phyloP scores from a whole-genome alignment of 1,139 yeast genomes.

The Debaryomycetaceae sp. region DNA sequence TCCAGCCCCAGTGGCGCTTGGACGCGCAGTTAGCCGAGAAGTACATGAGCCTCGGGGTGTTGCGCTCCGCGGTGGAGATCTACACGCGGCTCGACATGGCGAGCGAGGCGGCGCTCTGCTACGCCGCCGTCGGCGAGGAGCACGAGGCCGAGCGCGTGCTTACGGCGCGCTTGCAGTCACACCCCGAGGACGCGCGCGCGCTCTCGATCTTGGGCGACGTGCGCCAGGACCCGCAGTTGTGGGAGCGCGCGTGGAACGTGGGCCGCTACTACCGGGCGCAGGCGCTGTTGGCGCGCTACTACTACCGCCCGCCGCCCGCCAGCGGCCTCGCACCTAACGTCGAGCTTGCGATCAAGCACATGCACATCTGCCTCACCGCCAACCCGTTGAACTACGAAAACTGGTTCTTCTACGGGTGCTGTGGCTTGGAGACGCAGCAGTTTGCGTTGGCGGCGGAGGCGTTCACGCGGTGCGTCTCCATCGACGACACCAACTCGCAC shows the following conservation, averaged over 20 bases:
- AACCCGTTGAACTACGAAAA: slow-evolving; percentile 79
- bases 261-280: slow-evolving; percentile 85
- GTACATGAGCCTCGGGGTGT: slow-evolving; percentile 79
- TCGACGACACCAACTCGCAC: slow-evolving; percentile 77
- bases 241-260: slow-evolving; percentile 86
- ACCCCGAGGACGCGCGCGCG: slow-evolving; percentile 81
- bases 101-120: slow-evolving; percentile 86
- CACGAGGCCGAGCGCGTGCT: slow-evolving; percentile 61
- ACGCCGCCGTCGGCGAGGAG: slow-evolving; percentile 80
- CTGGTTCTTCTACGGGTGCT: slow-evolving; percentile 92
- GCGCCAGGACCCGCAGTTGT: slow-evolving; percentile 65
- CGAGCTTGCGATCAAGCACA: slow-evolving; percentile 55
- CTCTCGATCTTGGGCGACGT: slow-evolving; percentile 84
- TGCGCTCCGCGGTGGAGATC: slow-evolving; percentile 84
- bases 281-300: slow-evolving; percentile 71
- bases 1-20: slow-evolving; percentile 82
- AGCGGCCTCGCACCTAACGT: slow-evolving; percentile 53
- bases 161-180: slow-evolving; percentile 44
- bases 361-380: slow-evolving; percentile 68
- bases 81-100: slow-evolving; percentile 75
- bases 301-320: slow-evolving; percentile 58
- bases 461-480: slow-evolving; percentile 82
- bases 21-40: slow-evolving; percentile 83
- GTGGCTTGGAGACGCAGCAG: slow-evolving; percentile 72
- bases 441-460: slow-evolving; percentile 87